Evolutionary conservation across 176 grass and related monocot species (phyloP), one percentile per base, ranked within the genome.

Genomic region (Canna indica): DNA sequence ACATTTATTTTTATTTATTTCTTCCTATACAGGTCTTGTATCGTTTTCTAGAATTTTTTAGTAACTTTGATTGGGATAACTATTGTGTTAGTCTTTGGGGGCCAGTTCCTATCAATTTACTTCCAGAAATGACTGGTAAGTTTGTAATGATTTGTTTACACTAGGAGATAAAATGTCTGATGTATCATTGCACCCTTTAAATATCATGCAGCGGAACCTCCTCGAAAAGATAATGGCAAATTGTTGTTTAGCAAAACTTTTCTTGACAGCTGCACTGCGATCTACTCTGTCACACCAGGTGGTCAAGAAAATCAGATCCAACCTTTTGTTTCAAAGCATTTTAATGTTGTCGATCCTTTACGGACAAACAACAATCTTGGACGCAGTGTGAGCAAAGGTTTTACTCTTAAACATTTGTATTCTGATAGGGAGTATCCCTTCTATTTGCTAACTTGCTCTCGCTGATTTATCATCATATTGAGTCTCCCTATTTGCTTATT

Each of bases 311-410:
- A 54, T 42, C 82, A 78, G 58, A 74, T 70, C 9, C 91, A 88
- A 70, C 73, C 85, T 73, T 96, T 96, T 84, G 38, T 91, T 82
- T 88, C 88, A 53, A 96, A 96, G 71, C 83, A 91, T 77, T 91
- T 96, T 61, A 96, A 96, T 78, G 92, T 96, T 73, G 88, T 96
- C 59, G 92, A 96, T 81, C 92, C 92, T 77, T 86, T 96, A 71
- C 78, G 88, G 28, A 78, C 79, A 77, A 91, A 86, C 76, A 96
- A 96, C 66, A 96, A 96, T 57, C 92, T 96, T 15, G 92, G 92
- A 73, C 90, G 88, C 72, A 91, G 92, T 86, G 88, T 96, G 62
- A 91, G 83, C 74, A 91, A 91, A 91, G 92, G 92, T 96, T 84
- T 31, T 20, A 70, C 14, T 64, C 31, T 64, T 33, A 12, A 18